phyloP scores from a whole-genome alignment of 495 filamentous ascomycete genomes.

The Apiosordaria backusii region DNA sequence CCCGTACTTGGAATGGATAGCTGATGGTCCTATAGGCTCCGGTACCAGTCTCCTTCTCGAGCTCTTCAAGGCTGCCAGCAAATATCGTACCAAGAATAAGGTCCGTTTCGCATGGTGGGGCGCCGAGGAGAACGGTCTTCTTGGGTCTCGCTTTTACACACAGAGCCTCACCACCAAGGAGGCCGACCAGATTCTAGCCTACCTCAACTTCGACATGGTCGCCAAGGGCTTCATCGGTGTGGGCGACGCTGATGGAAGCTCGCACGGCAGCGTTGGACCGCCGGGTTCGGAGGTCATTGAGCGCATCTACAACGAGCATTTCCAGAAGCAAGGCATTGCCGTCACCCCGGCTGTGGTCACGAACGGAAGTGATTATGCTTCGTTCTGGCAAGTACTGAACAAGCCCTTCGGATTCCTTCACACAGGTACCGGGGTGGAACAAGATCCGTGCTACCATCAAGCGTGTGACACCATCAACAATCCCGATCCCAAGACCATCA shows the following conservation, averaged over 20 bases:
- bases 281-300: conserved; percentile 40
- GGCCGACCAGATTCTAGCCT: conserved; percentile 37
- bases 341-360: conserved; percentile 37
- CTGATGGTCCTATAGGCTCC: conserved; percentile 30
- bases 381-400: conserved; percentile 44
- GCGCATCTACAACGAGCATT: conserved; percentile 34
- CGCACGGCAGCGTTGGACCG: conserved; percentile 31
- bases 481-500: conserved; percentile 38
- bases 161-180: conserved; percentile 33
- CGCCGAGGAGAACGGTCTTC: conserved; percentile 42
- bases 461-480: conserved; percentile 42
- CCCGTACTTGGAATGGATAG: neutral
- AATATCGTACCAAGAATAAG: conserved; percentile 37
- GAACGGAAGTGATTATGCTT: conserved; percentile 43
- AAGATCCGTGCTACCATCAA: conserved; percentile 47
- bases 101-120: conserved; percentile 48
- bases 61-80: conserved; percentile 29
- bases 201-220: conserved; percentile 49
- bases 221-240: conserved; percentile 39
- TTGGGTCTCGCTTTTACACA: conserved; percentile 42
- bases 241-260: conserved; percentile 39
- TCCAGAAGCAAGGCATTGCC: conserved; percentile 28
- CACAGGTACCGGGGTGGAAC: conserved; percentile 39
- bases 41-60: conserved; percentile 42
- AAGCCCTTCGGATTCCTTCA: conserved; percentile 44